Evolutionary conservation across 257 asterid species (phyloP), one percentile per base, ranked within the genome.

Genomic region (Penstemon davidsonii): DNA sequence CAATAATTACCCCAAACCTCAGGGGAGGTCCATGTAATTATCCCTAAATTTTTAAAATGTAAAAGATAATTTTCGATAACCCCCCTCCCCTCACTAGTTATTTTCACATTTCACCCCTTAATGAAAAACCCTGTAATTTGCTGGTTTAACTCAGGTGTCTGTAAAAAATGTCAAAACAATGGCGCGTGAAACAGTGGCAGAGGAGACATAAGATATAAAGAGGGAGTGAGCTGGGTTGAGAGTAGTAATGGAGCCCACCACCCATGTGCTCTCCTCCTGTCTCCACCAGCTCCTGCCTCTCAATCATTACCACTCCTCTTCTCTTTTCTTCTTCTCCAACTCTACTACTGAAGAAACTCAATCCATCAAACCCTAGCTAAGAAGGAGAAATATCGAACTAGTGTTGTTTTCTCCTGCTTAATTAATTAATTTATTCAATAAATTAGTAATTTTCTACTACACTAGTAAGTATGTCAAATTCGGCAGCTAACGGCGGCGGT

Each of bases 201-300:
- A 4, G 1, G 3, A 12, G 11, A 13, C 10, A 51, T 50, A 12
- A 11, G 41, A 3, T 13, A 66, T 8, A 62, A 45, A 66, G 39
- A 70, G 60, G 78, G 73, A 19, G 65, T 64, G 59, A 61, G 62
- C 49, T 77, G 15, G 73, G 56, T 71, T 79, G 68, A 65, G 84
- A 64, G 81, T 71, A 42, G 60, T 10, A 18, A 80, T 72, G 83
- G 93, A 68, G 71, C 95, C 96, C 96, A 83, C 96, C 87, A 72
- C 95, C 95, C 98, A 87, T 92, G 98, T 92, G 98, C 91, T 87
- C 76, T 76, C 84, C 79, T 83, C 85, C 96, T 87, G 94, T 87
- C 96, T 85, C 98, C 96, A 89, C 96, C 96, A 89, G 80, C 86
- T 83, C 77, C 88, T 87, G 95, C 92, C 87, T 66, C 89, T 89